Percentiles rank a stretch among this genome's conserved stretches.
phyloP scores from a whole-genome alignment of 345 rosid genomes.

The Lepidium aucheri region DNA sequence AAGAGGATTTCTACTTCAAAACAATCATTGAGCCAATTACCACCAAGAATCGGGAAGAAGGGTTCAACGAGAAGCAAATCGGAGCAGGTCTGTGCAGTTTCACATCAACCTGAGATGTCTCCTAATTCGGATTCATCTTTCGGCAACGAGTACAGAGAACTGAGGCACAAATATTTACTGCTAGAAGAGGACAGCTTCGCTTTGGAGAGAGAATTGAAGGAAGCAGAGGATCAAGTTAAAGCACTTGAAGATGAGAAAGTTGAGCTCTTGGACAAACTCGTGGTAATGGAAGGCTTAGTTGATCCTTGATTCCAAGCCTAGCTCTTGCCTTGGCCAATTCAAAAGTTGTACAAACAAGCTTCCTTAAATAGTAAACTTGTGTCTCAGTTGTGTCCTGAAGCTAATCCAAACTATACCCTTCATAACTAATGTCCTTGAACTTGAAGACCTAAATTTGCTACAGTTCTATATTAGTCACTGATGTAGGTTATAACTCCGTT shows the following conservation, averaged over 20 bases:
- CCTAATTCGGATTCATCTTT: conserved; percentile 54
- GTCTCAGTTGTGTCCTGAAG: not conserved
- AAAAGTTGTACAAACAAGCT: conserved; percentile 2
- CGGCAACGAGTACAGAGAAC: conserved; percentile 55
- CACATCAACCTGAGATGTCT: conserved; percentile 52
- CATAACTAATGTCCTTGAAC: not conserved
- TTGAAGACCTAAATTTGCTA: not conserved
- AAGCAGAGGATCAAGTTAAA: conserved; percentile 55
- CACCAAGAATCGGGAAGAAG: conserved; percentile 30
- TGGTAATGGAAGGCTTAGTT: conserved; percentile 84
- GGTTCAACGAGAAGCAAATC: conserved; percentile 36
- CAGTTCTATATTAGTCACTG: not conserved
- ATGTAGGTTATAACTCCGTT: not conserved
- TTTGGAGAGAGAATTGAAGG: conserved; percentile 55
- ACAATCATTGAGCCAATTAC: conserved; percentile 31
- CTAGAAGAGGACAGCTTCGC: conserved; percentile 70
- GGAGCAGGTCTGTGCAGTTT: conserved; percentile 36
- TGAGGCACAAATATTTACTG: conserved; percentile 64
- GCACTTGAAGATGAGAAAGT: conserved; percentile 71
- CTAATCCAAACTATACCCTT: not conserved
- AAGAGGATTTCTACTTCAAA: conserved; percentile 36
- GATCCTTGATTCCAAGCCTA: conserved; percentile 34
- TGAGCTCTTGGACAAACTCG: conserved; percentile 72
- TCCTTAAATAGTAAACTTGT: conserved; percentile 1
- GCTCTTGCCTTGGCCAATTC: not conserved